These are phyloP conservation scores for Talaromyces nanjingensis DNA, from an alignment of 495 filamentous ascomycete genomes.

Conservation along the genomic window DNA sequence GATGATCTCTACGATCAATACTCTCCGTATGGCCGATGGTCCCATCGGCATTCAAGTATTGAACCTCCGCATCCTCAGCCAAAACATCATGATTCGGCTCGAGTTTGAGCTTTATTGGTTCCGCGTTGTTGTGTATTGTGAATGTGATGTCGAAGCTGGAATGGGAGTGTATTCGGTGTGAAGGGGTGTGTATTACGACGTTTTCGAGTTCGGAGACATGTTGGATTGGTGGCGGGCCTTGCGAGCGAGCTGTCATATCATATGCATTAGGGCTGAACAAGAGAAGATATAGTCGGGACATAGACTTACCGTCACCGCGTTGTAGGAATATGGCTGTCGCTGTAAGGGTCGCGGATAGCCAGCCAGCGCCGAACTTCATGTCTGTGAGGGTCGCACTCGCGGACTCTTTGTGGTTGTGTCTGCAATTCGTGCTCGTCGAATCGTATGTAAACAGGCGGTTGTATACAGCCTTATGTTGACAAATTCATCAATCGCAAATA, in stretches of 20 bases:
- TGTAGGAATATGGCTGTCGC: conserved; percentile 3
- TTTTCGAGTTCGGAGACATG: conserved; percentile 69
- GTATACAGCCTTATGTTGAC: background rate
- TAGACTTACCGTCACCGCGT: conserved; percentile 1
- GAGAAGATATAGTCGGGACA: background rate
- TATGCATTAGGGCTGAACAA: background rate
- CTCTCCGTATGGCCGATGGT: conserved; percentile 50
- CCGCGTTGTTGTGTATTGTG: conserved; percentile 55
- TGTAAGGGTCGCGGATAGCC: conserved; percentile 3
- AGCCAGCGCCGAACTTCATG: conserved; percentile 3
- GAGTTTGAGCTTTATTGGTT: conserved; percentile 70
- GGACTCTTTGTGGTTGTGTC: background rate
- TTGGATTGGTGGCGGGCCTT: conserved; percentile 66
- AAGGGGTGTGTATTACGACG: conserved; percentile 68
- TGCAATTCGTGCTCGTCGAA: background rate
- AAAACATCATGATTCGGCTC: conserved; percentile 93
- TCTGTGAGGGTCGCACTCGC: background rate
- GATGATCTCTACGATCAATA: conserved; percentile 64
- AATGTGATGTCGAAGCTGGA: conserved; percentile 82
- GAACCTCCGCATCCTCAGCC: conserved; percentile 63
- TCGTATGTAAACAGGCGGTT: background rate
- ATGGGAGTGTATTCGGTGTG: conserved; percentile 68
- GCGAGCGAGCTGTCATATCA: conserved; percentile 52
- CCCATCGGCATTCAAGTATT: conserved; percentile 66
- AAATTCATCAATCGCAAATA: background rate